Conservation (phyloP, 805 yeast genomes). For the Sugiyamaella valdiviana region DNA sequence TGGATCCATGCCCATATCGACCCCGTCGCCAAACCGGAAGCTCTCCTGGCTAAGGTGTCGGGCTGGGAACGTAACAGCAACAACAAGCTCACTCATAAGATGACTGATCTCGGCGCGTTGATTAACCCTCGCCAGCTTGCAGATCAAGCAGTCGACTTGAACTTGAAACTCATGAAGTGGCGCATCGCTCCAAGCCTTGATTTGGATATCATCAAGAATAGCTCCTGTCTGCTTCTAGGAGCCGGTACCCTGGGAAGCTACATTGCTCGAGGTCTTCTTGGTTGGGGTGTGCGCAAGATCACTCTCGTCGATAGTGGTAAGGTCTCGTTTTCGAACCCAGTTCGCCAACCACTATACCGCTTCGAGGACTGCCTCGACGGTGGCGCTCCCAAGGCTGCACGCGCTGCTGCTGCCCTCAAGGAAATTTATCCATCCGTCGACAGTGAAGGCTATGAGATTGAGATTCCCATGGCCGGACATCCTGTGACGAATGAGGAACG, state of each 20-base stretch:
- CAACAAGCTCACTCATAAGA: constrained; percentile 72
- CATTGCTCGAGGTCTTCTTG: constrained; percentile 76
- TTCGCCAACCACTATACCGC: constrained; percentile 79
- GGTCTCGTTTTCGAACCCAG: constrained; percentile 91
- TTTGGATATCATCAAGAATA: constrained; percentile 53
- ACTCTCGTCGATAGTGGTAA: constrained; percentile 87
- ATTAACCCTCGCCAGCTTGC: constrained; percentile 79
- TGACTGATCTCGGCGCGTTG: constrained; percentile 74
- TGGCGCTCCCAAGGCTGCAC: constrained; percentile 67
- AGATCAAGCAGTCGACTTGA: constrained; percentile 86
- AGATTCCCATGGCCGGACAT: constrained; percentile 96
- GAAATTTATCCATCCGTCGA: constrained; percentile 74
- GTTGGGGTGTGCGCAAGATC: constrained; percentile 88
- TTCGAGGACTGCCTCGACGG: constrained; percentile 76
- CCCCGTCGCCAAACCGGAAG: not conserved
- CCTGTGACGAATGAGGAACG: constrained; percentile 53
- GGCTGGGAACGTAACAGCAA: constrained; percentile 87
- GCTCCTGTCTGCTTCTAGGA: constrained; percentile 75
- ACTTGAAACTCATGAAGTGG: constrained; percentile 94
- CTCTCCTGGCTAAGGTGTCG: constrained; percentile 38
- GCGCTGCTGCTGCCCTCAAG: constrained; percentile 69
- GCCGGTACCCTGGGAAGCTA: constrained; percentile 96
- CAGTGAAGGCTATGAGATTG: constrained; percentile 56
- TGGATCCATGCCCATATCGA: constrained; percentile 25
- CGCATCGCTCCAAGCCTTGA: constrained; percentile 79